Percentiles rank a stretch among this genome's conserved stretches.
Conservation (phyloP, 2,329 filamentous ascomycete species). For the Huntiella moniliformis region DNA sequence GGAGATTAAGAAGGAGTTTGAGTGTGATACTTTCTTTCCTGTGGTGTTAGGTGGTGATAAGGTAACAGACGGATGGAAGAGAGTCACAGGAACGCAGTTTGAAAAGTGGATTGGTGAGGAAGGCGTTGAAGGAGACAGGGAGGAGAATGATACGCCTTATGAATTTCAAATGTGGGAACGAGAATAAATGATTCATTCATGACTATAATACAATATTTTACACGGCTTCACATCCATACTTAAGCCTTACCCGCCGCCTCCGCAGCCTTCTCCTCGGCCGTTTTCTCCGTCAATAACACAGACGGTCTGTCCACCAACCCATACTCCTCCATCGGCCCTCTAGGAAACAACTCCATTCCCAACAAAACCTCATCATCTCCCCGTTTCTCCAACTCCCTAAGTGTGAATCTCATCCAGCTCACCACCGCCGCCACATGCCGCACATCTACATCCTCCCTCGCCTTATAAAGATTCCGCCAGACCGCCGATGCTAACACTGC, state of each 20-base stretch:
- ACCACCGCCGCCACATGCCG: slow-evolving; percentile 34
- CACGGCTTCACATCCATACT: not conserved
- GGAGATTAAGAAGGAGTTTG: slow-evolving; percentile 47
- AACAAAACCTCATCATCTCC: slow-evolving; percentile 25
- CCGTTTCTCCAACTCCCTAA: slow-evolving; percentile 30
- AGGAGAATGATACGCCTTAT: slow-evolving; percentile 46
- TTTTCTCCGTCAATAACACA: slow-evolving; percentile 7
- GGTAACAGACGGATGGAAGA: slow-evolving; percentile 32
- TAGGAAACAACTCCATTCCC: slow-evolving; percentile 26
- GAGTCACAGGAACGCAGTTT: slow-evolving; percentile 31
- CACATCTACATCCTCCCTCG: slow-evolving; percentile 30
- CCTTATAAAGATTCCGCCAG: slow-evolving; percentile 89
- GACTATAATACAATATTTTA: slow-evolving; percentile 6
- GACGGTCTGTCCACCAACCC: slow-evolving; percentile 8
- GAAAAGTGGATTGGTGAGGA: slow-evolving; percentile 48
- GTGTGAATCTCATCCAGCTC: slow-evolving; percentile 32
- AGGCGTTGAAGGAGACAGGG: slow-evolving; percentile 34
- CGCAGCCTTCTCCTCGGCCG: slow-evolving; percentile 1
- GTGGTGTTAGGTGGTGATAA: slow-evolving; percentile 27
- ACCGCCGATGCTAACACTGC: slow-evolving; percentile 62
- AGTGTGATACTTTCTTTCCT: slow-evolving; percentile 60
- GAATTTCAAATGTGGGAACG: slow-evolving; percentile 53
- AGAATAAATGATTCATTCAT: slow-evolving; percentile 2
- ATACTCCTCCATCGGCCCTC: slow-evolving; percentile 14
- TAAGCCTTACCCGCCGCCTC: not conserved